Evolutionary conservation across 2,329 filamentous ascomycete species (phyloP), one percentile per base, ranked within the genome.

Genomic region (Sarocladium strictum): DNA sequence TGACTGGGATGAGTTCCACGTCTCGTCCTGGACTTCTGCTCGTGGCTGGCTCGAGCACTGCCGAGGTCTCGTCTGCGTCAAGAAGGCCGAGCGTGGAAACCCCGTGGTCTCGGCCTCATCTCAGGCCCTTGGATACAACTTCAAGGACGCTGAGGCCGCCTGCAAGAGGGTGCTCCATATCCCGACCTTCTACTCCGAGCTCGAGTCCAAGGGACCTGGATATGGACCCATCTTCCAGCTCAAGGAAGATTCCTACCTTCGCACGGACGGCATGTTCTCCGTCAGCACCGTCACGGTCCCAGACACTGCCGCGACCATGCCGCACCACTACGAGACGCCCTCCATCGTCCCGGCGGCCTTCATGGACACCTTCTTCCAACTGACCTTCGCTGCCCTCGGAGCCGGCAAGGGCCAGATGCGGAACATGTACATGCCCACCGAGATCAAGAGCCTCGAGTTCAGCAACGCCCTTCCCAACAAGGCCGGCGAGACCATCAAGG

Each of bases 41-140:
- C 71, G 76, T 38, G 76, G 77, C 11, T 85, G 81, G 81, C 75
- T 75, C 0, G 78, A 84, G 60, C 77, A 85, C 60, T 84, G 80
- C 62, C 71, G 74, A 51, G 79, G 79, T n/a, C 67, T 79, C 2
- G 69, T 83, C 10, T 65, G 71, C 5, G 70, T 76, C 21, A 60
- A 62, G 17, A 47, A 47, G 43, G 43, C 43, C 10, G 51, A 33
- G 1, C 38, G 47, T 1, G 41, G 45, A 15, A 67, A 68, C 41
- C 57, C 63, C 1, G 61, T 67, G 6, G 55, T 56, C 17, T 45
- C 47, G 3, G 23, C 43, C 5, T 7, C 21, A 11, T 23, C 43
- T 10, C 23, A 47, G 10, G 23, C 5, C 4, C 9, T 7, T 23
- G 5, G 3, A n/a, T 23, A n/a, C 19, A 47, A 23, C 2, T 51